These are phyloP conservation scores for Annona squamosa DNA, from an alignment of 164 flowering plant genomes.

Conservation along the genomic window DNA sequence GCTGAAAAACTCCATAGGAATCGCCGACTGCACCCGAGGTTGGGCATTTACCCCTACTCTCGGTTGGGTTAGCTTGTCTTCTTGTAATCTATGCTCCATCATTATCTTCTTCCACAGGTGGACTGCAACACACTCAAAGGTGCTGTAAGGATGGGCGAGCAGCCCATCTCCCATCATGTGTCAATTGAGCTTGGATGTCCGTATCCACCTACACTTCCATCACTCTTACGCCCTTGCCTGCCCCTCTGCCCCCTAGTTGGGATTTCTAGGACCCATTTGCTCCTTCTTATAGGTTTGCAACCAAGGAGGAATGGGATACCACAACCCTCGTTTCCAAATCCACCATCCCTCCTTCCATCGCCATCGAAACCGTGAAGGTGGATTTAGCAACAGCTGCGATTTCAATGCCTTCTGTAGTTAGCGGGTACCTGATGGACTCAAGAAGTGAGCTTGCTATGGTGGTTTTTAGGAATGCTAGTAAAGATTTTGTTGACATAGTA, in stretches of 20 bases:
- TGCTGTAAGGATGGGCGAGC: slow-evolving; percentile 11
- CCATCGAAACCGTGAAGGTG: slow-evolving; percentile 2
- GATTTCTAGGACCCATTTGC: slow-evolving; percentile 98
- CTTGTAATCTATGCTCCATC: slow-evolving; percentile 12
- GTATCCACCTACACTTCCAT: slow-evolving; percentile 28
- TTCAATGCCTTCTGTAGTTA: slow-evolving; percentile 48
- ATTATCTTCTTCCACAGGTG: slow-evolving; percentile 30
- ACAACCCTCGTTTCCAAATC: slow-evolving; percentile 25
- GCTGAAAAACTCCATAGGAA: slow-evolving; percentile 15
- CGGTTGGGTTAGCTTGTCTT: slow-evolving; percentile 15
- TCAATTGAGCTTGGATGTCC: slow-evolving; percentile 35
- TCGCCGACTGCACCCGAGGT: slow-evolving; percentile 8
- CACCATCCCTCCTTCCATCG: slow-evolving; percentile 26
- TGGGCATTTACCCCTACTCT: slow-evolving; percentile 27
- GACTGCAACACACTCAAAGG: slow-evolving; percentile 24
- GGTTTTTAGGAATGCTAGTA: slow-evolving; percentile 48
- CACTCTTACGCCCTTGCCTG: slow-evolving; percentile 29
- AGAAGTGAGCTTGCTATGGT: slow-evolving; percentile 74
- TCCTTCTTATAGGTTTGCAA: slow-evolving; percentile 45
- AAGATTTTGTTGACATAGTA: slow-evolving; percentile 74
- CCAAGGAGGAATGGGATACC: slow-evolving; percentile 75
- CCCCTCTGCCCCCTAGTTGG: slow-evolving; percentile 69
- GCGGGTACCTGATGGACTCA: slow-evolving; percentile 42
- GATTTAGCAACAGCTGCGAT: slow-evolving; percentile 22
- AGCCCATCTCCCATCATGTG: slow-evolving; percentile 6